Conservation (phyloP, 1,139 yeast genomes). For the Geotrichum klebahnii region DNA sequence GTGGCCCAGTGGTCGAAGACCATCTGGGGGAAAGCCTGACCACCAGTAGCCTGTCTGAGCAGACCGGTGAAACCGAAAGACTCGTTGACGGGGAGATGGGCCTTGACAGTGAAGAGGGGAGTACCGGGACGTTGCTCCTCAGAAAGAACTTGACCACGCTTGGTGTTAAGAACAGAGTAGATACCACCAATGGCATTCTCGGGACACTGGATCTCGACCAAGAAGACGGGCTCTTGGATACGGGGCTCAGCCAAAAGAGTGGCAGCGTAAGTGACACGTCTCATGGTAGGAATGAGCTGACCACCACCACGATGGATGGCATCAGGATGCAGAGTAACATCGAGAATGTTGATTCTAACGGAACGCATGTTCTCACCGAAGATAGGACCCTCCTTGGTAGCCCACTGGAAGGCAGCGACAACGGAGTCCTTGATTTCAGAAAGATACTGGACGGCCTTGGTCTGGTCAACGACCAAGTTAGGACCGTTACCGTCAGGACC, state of each 20-base stretch:
- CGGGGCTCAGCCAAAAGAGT: slow-evolving; percentile 98
- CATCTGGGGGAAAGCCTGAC: slow-evolving; percentile 99
- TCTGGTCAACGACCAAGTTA: slow-evolving; percentile 97
- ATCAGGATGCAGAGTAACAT: slow-evolving; percentile 99
- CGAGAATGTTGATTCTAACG: slow-evolving; percentile 95
- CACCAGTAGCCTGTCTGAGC: slow-evolving; percentile 99
- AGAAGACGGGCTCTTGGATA: slow-evolving; percentile 98
- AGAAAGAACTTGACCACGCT: slow-evolving; percentile 99
- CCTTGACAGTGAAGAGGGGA: slow-evolving; percentile 98
- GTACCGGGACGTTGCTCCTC: slow-evolving; percentile 99
- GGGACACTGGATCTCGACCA: slow-evolving; percentile 99
- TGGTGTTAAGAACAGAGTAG: slow-evolving; percentile 98
- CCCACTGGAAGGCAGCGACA: slow-evolving; percentile 99
- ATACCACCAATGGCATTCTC: slow-evolving; percentile 99
- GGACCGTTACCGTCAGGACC: slow-evolving; percentile 99
- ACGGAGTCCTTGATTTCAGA: slow-evolving; percentile 98
- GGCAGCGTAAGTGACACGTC: slow-evolving; percentile 99
- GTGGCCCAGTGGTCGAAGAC: slow-evolving; percentile 98
- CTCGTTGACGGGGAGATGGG: slow-evolving; percentile 99
- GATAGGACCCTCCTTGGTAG: slow-evolving; percentile 99
- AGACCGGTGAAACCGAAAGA: slow-evolving; percentile 99
- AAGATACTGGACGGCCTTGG: slow-evolving; percentile 99
- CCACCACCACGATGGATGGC: slow-evolving; percentile 99
- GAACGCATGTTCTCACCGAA: slow-evolving; percentile 96
- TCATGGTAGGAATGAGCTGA: slow-evolving; percentile 99